A percentile compares a stretch with the other conserved stretches of the same genome.
Evolutionary conservation across 192 early-diverging fungal species (phyloP).

Genomic region (Backusella tarrabulga): DNA sequence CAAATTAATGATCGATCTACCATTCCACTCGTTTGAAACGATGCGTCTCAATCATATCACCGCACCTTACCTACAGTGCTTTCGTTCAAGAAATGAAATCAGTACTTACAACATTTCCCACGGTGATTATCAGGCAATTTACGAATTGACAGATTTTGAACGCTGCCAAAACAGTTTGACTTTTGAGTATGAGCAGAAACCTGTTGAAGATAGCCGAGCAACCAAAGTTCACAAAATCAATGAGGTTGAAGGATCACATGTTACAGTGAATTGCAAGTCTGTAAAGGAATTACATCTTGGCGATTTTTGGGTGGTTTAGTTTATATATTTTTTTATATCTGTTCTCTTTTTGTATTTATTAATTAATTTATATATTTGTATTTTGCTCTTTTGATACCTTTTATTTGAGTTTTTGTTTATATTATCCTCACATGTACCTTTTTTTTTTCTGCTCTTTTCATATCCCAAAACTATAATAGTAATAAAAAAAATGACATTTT

Average conservation of each 20-base stretch:
- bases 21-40: not conserved
- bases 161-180: not conserved
- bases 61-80: not conserved
- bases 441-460: not conserved
- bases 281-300: not conserved
- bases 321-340: not conserved
- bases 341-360: conserved; percentile 3
- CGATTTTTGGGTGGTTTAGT: conserved; percentile 6
- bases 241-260: not conserved
- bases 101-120: not conserved
- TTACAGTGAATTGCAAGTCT: not conserved
- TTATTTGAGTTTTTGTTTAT: not conserved
- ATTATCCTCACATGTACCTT: not conserved
- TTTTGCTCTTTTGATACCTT: not conserved
- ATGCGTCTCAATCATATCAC: not conserved
- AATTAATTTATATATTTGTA: conserved; percentile 3
- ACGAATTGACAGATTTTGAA: conserved; percentile 8
- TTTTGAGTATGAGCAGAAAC: conserved; percentile 1
- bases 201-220: not conserved
- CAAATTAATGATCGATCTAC: not conserved
- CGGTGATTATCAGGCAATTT: not conserved
- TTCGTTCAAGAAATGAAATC: not conserved
- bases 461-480: not conserved
- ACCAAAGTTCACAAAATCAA: not conserved
- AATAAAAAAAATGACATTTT: not conserved